Conservation (phyloP, 75 land plant species). For the Picea sitchensis region DNA sequence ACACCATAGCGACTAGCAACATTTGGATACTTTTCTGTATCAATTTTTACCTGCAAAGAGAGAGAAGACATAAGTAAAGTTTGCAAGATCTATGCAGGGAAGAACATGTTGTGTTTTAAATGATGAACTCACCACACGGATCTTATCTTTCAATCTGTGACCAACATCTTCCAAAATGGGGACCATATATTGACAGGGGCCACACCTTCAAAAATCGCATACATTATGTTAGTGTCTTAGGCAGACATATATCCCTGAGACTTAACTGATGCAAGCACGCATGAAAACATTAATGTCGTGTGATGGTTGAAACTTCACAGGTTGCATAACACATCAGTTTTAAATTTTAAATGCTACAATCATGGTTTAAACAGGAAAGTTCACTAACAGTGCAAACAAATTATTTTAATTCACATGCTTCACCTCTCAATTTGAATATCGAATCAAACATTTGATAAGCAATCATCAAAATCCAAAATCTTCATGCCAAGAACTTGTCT, state of each 20-base stretch:
- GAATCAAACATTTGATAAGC: too few species aligned
- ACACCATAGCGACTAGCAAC: constrained; percentile 73
- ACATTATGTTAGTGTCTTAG: background rate
- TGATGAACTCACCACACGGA: constrained; percentile 58
- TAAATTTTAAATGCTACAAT: too few species aligned
- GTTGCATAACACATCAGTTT: too few species aligned
- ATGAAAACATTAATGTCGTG: background rate
- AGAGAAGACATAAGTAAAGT: background rate
- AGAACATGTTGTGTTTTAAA: background rate
- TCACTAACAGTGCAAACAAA: too few species aligned
- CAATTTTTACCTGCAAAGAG: constrained; percentile 68
- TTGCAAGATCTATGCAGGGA: background rate
- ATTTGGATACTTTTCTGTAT: constrained; percentile 89
- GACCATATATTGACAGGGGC: constrained; percentile 97
- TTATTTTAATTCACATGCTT: too few species aligned
- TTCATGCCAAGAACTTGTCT: too few species aligned
- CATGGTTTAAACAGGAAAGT: too few species aligned
- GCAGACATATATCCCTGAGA: background rate
- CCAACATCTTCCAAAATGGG: constrained; percentile 82
- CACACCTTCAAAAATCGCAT: constrained; percentile 61
- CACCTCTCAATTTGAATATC: too few species aligned
- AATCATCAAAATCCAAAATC: too few species aligned
- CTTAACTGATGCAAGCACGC: background rate
- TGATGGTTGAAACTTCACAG: too few species aligned
- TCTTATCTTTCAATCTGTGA: constrained; percentile 61